Base-by-base conservation (phyloP, 2,329 filamentous ascomycete genomes). In the Aaosphaeria pasadenensis region DNA sequence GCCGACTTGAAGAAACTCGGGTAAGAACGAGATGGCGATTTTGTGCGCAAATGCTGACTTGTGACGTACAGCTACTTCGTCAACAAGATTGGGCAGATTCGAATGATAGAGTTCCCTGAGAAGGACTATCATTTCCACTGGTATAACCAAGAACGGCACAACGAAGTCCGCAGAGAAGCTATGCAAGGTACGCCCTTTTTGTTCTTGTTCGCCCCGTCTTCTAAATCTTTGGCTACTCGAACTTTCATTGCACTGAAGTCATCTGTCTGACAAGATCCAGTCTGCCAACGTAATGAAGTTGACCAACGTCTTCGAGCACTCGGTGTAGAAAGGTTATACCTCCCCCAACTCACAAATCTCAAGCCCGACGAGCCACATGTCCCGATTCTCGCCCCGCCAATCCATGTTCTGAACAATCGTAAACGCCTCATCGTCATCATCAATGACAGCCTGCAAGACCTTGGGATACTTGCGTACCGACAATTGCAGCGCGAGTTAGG, bases 381-480 rank as follows among this genome's bases (percentile, higher is more conserved):
- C 5, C 84, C 85, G 0, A 88, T 96, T 57, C 81, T 92, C 49
- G 71, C 80, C 6, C 84, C 82, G 6, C 55, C 72, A 9, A 55
- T 62, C 17, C 59, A 69, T 5, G 75, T 84, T 50, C 67, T 94
- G 3, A 58, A 69, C 24, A 67, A 65, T 7, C 81, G 81, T 47
- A 76, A 79, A 42, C 85, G 87, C 38, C 72, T 95, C 11, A 74
- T 95, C 24, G 70, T 96, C 41, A 71, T 95, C 45, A 81, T 95
- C 58, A 89, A 89, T 47, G 86, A 94, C 57, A 74, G 80, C 1
- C 66, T 66, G 3, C 86, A 92, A 60, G 85, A 92, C 45, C 77
- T 95, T 0, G 91, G 89, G 0, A 71, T 92, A 32, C 79, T 91
- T 54, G 84, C 89, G 0, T 85, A 88, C 57, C 83, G 90, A 17